Evolutionary conservation across 306 rosid species (phyloP).

Genomic region (Senna siamea): DNA sequence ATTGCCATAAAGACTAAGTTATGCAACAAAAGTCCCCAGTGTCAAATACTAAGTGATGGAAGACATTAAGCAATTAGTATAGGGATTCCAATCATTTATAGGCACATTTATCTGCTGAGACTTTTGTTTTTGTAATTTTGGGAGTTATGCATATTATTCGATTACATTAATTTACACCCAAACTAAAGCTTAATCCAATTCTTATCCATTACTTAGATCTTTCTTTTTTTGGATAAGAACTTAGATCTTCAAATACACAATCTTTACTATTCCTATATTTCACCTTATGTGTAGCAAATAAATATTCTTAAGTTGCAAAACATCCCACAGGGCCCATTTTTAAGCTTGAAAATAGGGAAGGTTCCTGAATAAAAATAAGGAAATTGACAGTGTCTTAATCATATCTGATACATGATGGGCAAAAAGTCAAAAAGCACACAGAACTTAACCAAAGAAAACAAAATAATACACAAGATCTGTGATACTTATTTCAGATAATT

Average conservation of each 20-base stretch:
- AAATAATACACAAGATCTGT: conserved; percentile 21
- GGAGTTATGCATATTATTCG: background rate
- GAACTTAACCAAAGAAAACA: conserved; percentile 7
- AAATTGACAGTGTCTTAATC: conserved; percentile 12
- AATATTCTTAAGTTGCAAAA: background rate
- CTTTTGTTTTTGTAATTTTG: background rate
- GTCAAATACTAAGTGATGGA: background rate
- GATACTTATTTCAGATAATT: conserved; percentile 33
- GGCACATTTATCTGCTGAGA: background rate
- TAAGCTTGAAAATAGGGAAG: background rate
- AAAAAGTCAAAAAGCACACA: background rate
- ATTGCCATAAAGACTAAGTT: conserved; percentile 3
- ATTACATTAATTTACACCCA: background rate
- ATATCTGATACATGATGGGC: conserved; percentile 18
- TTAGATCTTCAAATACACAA: background rate
- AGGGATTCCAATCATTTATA: conserved; percentile 3
- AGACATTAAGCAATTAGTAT: background rate
- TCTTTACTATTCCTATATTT: background rate
- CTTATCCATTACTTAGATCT: conserved; percentile 22
- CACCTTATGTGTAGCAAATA: background rate
- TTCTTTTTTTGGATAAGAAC: too few species aligned
- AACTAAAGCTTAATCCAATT: conserved; percentile 4
- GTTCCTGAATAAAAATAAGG: background rate
- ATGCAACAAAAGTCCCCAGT: conserved; percentile 27
- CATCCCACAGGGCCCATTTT: background rate